Evolutionary conservation across 2,329 filamentous ascomycete species (phyloP).

Genomic region (Tolypocladium tropicale): DNA sequence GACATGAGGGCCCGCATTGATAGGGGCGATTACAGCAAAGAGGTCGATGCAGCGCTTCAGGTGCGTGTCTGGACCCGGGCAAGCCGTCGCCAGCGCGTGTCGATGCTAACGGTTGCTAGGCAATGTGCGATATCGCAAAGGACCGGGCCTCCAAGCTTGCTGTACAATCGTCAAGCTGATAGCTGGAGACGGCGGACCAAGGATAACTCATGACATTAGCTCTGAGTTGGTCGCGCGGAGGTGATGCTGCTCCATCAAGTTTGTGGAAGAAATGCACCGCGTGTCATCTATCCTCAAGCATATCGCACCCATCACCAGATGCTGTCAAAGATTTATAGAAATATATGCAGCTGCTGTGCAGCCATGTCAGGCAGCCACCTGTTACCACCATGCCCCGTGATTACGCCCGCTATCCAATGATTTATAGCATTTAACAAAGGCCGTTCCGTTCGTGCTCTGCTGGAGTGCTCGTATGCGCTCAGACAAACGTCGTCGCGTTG

Average conservation of each 20-base stretch:
- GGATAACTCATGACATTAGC: not conserved
- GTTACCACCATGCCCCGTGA: not conserved
- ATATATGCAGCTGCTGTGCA: not conserved
- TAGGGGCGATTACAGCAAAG: slow-evolving; percentile 51
- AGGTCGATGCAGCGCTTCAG: slow-evolving; percentile 65
- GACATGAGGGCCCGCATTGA: slow-evolving; percentile 71
- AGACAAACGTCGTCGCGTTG: not conserved
- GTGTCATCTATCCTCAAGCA: not conserved
- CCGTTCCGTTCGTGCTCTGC: not conserved
- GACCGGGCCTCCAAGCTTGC: slow-evolving; percentile 62
- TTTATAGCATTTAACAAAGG: not conserved
- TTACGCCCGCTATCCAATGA: not conserved
- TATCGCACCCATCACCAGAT: not conserved
- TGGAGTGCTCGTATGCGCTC: not conserved
- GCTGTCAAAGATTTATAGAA: not conserved
- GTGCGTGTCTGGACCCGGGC: slow-evolving; percentile 32
- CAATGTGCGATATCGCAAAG: slow-evolving; percentile 85
- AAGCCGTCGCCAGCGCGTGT: not conserved
- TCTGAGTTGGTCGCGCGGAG: not conserved
- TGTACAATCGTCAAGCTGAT: not conserved
- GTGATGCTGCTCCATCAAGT: not conserved
- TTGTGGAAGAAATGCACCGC: not conserved
- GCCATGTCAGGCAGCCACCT: not conserved
- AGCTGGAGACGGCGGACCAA: not conserved
- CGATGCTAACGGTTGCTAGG: slow-evolving; percentile 35